These are phyloP conservation scores for Phyllosticta paracitricarpa DNA, from an alignment of 2,329 filamentous ascomycete genomes.

Conservation along the genomic window DNA sequence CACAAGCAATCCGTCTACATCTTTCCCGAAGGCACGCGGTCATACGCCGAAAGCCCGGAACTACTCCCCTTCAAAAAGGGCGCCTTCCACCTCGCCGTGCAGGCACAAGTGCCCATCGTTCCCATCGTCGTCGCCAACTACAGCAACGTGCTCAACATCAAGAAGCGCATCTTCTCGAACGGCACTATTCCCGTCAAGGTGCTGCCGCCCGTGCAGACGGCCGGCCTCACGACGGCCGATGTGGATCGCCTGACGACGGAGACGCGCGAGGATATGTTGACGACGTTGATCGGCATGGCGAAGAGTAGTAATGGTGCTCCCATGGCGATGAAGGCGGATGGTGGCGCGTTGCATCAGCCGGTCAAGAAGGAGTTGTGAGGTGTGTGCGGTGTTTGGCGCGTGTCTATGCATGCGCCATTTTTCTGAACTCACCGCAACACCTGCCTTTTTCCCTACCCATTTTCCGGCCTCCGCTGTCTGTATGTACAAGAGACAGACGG, in stretches of 20 bases:
- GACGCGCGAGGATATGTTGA: constrained; percentile 27
- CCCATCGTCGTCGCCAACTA: constrained; percentile 55
- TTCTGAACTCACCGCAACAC: too few species aligned
- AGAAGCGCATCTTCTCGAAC: constrained; percentile 31
- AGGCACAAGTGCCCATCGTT: constrained; percentile 87
- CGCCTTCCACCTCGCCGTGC: constrained; percentile 89
- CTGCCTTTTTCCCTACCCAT: too few species aligned
- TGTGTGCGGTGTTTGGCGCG: neutral
- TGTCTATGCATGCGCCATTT: too few species aligned
- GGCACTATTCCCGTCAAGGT: constrained; percentile 46
- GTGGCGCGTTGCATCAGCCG: neutral
- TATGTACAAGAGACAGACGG: too few species aligned
- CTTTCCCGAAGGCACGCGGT: constrained; percentile 87
- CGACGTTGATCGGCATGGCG: constrained; percentile 24
- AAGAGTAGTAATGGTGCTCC: constrained; percentile 15
- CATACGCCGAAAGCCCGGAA: constrained; percentile 70
- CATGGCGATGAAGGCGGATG: constrained; percentile 2
- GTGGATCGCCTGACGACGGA: constrained; percentile 24
- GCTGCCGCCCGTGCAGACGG: constrained; percentile 27
- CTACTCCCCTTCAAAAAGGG: constrained; percentile 98
- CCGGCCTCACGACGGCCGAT: constrained; percentile 24
- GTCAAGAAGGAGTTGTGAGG: constrained; percentile 9
- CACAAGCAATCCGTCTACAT: constrained; percentile 65
- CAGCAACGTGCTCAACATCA: constrained; percentile 36
- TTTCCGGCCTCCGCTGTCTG: too few species aligned